Conservation (phyloP, 83 land plant species). For the Picea abies region DNA sequence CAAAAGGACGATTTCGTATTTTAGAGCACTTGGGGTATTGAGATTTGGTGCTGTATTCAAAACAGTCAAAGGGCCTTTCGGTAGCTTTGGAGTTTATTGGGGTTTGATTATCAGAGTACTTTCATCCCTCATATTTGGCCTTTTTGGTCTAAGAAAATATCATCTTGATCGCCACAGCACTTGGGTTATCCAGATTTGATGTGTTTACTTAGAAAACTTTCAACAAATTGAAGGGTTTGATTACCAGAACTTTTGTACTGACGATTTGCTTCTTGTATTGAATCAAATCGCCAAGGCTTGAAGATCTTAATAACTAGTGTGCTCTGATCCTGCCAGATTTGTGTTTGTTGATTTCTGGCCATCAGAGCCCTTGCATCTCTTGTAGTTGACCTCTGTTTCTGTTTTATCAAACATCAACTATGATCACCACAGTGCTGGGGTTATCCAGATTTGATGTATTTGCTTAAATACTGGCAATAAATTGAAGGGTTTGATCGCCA, state of each 20-base stretch:
- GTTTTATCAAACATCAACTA: no score
- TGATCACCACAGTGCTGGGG: no score
- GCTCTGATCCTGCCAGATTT: neutral
- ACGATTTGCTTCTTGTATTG: neutral
- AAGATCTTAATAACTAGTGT: constrained; percentile 2
- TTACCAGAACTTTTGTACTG: neutral
- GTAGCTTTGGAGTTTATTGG: neutral
- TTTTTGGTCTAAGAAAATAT: neutral
- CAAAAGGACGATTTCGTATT: no score
- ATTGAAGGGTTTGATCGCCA: neutral
- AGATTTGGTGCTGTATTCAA: no score
- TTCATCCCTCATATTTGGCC: neutral
- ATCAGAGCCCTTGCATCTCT: neutral
- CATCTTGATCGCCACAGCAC: no score
- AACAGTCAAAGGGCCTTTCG: no score
- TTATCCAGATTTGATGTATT: no score
- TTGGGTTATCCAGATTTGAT: no score
- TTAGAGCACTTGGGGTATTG: no score
- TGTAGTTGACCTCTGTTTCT: neutral
- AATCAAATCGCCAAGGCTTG: no score
- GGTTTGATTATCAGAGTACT: neutral
- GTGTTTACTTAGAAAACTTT: no score
- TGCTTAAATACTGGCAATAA: neutral
- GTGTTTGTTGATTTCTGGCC: neutral
- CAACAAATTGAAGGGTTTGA: neutral